Conservation (phyloP, 2,329 filamentous ascomycete species). For the Monilinia polystroma region DNA sequence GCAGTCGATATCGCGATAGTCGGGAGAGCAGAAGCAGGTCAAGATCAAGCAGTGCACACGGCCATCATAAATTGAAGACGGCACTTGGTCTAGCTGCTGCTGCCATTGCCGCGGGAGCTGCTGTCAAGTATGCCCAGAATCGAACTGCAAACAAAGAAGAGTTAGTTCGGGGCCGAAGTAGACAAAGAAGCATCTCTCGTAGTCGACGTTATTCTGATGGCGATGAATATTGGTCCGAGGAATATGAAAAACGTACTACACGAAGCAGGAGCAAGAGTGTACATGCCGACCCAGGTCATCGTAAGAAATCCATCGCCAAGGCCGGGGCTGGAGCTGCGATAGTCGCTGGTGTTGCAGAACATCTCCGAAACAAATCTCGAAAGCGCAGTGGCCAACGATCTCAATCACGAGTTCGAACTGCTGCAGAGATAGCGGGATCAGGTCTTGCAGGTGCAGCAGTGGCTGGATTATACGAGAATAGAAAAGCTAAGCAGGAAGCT, state of each 20-base stretch:
- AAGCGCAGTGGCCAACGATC: constrained; percentile 44
- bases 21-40: constrained; percentile 43
- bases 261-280: constrained; percentile 48
- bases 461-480: constrained; percentile 60
- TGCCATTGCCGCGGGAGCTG: constrained; percentile 63
- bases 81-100: constrained; percentile 63
- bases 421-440: constrained; percentile 60
- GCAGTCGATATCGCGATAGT: constrained; percentile 59
- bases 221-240: constrained; percentile 27
- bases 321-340: constrained; percentile 54
- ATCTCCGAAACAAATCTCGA: constrained; percentile 55
- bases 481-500: constrained; percentile 59
- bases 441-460: constrained; percentile 60
- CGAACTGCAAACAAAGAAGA: constrained; percentile 62
- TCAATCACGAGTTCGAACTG: constrained; percentile 47
- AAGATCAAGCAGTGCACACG: constrained; percentile 37
- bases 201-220: constrained; percentile 45
- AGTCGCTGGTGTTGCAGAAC: constrained; percentile 57
- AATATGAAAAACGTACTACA: constrained; percentile 36
- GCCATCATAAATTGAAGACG: constrained; percentile 55
- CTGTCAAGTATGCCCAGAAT: constrained; percentile 61
- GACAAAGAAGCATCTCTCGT: constrained; percentile 46
- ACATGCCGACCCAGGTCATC: constrained; percentile 51
- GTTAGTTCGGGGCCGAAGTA: constrained; percentile 51
- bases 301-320: constrained; percentile 38